A percentile compares a stretch with the other conserved stretches of the same genome.
These are phyloP conservation scores for Phytopythium sindhum DNA, from an alignment of 352 stramenopile genomes.

Conservation along the genomic window DNA sequence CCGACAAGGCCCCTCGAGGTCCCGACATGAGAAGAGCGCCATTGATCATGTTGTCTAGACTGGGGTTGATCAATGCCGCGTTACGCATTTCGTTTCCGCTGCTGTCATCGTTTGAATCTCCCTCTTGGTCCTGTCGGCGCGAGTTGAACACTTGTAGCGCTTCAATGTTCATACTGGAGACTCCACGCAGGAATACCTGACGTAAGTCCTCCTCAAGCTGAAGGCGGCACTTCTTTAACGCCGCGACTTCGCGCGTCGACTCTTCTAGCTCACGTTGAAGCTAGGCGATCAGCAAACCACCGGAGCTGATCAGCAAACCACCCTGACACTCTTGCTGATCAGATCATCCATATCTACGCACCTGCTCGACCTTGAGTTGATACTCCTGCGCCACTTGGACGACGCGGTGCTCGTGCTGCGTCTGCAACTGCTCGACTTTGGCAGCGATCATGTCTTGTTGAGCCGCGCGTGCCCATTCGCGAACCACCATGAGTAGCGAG, in stretches of 20 bases:
- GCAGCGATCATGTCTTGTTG: conserved; percentile 2
- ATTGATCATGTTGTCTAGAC: background rate
- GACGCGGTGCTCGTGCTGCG: conserved; percentile 29
- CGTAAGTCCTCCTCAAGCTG: conserved; percentile 61
- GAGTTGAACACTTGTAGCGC: conserved; percentile 54
- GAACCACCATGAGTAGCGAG: conserved; percentile 12
- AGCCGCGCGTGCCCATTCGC: conserved; percentile 14
- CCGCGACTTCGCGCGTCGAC: conserved; percentile 23
- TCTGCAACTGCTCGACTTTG: conserved; percentile 14
- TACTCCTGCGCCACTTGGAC: conserved; percentile 31
- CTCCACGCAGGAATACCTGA: conserved; percentile 61
- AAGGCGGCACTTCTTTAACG: conserved; percentile 37
- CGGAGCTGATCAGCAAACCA: background rate
- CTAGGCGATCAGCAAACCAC: conserved; percentile 8
- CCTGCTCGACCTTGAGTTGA: conserved; percentile 40
- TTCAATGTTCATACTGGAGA: conserved; percentile 81
- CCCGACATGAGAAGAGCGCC: background rate
- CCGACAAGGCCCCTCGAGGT: background rate
- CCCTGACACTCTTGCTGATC: background rate
- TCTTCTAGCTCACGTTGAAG: conserved; percentile 42
- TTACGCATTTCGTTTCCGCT: background rate
- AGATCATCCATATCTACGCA: conserved; percentile 4
- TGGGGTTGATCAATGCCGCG: background rate
- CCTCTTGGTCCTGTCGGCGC: background rate
- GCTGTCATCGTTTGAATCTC: background rate